Base-by-base conservation (phyloP, 441 rosid species). In the Pelargonium myrrhifolium region DNA sequence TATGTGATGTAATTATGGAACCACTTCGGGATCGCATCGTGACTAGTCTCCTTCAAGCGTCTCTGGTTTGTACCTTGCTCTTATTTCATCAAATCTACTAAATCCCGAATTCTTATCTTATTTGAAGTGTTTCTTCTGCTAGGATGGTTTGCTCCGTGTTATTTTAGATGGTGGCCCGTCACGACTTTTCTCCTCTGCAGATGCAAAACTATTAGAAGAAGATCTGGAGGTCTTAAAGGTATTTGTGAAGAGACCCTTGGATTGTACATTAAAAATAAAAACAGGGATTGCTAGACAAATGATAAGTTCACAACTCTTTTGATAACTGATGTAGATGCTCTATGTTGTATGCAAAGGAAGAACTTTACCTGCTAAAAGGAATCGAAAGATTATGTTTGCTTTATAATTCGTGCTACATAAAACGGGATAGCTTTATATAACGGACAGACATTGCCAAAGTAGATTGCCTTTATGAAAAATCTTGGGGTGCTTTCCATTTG, bases 221-320 rank as follows among this genome's bases (percentile, higher is more conserved):
- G 99, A 94, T 77, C 71, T 94, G 64, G 93, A 94, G 76, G 78
- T 88, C 73, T 77, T 92, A 75, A 94, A 94, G 98, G 99, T 89
- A 86, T 68, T 64, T 47, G 62, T 24, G 28, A 8, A 14, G 15
- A 26, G 62, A 17, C 65, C 22, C 35, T 47, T 53, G 49, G 7
- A 53, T 10, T 17, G 59, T 18, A 53, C 26, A 24, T 24, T 53
- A 6, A 18, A 53, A 69, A 28, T 15, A 5, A 21, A 68, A 45
- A 2, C 18, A 62, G 60, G 39, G 64, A 40, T 61, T 2, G 10
- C 43, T 18, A n/a, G 6, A 26, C 17, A 59, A 66, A 18, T 43
- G 9, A 20, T 61, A 66, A 65, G 51, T 45, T 47, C 31, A n/a
- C 28, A 3, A 22, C 22, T 35, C 47, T 47, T 69, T 56, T 35